A percentile compares a stretch with the other conserved stretches of the same genome.
phyloP scores from a whole-genome alignment of 2,329 filamentous ascomycete species.

The Neonectria hederae region DNA sequence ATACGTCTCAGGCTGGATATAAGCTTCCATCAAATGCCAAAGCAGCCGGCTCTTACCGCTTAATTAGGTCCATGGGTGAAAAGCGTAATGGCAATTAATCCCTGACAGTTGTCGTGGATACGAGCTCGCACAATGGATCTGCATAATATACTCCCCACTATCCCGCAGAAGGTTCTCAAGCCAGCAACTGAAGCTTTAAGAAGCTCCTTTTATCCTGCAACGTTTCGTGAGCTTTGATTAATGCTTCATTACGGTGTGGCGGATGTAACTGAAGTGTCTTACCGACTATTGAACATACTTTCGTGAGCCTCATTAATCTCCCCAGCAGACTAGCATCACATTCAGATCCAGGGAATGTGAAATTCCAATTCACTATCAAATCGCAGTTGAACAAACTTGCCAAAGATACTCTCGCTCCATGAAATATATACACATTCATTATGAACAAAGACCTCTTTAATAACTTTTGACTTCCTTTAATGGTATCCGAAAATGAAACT shows the following conservation, averaged over 20 bases:
- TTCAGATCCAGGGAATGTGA: background rate
- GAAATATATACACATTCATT: conserved; percentile 15
- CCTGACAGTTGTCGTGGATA: conserved; percentile 1
- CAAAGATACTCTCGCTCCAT: background rate
- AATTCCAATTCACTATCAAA: background rate
- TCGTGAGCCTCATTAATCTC: background rate
- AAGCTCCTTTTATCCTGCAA: background rate
- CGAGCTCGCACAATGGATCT: background rate
- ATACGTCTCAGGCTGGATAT: background rate
- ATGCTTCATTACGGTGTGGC: background rate
- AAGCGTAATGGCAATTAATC: background rate
- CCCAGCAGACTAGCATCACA: background rate
- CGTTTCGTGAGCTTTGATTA: background rate
- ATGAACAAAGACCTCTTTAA: conserved; percentile 7
- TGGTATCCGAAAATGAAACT: conserved; percentile 40
- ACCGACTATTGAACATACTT: background rate
- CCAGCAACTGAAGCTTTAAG: background rate
- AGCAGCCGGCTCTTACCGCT: background rate
- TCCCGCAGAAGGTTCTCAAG: background rate
- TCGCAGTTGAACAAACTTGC: background rate
- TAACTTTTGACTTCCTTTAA: conserved; percentile 38
- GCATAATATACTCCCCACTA: background rate
- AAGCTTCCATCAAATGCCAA: background rate
- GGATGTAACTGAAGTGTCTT: background rate
- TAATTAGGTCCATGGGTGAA: background rate